Evolutionary conservation across 2,329 filamentous ascomycete genomes (phyloP), one percentile per base, ranked within the genome.

Genomic region (Xylariomycetidae sp.): DNA sequence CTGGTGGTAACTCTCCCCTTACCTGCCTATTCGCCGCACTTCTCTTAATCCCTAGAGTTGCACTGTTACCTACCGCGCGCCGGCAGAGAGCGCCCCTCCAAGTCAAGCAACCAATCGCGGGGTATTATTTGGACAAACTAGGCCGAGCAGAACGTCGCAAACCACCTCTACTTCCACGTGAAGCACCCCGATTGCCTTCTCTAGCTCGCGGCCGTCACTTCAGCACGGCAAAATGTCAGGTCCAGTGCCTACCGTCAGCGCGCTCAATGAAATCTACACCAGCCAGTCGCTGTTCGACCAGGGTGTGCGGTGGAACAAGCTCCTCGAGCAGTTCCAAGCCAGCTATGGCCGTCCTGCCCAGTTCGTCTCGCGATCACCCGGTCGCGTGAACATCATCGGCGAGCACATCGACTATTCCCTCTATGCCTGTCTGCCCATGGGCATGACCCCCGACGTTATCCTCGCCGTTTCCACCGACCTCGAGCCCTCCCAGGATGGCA

Each of bases 401-500:
- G 92, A 98, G 72, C 92, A 98, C 67, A 95, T 98, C 53, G 92
- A 98, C 67, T 98, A 98, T 67, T 95, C 87, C 10, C 76, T 98
- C 14, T 98, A 96, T 68, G 82, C 92, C 49, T 89, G 95, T 39
- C 72, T 98, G 16, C 92, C 92, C 32, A 95, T 95, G 79, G 92
- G 90, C 42, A 88, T 96, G 47, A 87, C 85, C 5, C 85, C 87
- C 42, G 92, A 98, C 60, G 82, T 88, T 37, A 74, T 98, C 39
- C 75, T 98, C 53, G 92, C 90, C 32, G 85, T 95, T 23, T 73
- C 59, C 50, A 70, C 54, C 36, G 64, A 71, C 29, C 55, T 60
- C 17, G 53, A 63, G 19, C 64, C 67, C 5, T 53, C 68, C 22
- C 59, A 60, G 19, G 59, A 64, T 14, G 70, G 72, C 30, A 67